A percentile compares a stretch with the other conserved stretches of the same genome.
phyloP scores from a whole-genome alignment of 2,329 filamentous ascomycete species.

The Apiospora sp. region DNA sequence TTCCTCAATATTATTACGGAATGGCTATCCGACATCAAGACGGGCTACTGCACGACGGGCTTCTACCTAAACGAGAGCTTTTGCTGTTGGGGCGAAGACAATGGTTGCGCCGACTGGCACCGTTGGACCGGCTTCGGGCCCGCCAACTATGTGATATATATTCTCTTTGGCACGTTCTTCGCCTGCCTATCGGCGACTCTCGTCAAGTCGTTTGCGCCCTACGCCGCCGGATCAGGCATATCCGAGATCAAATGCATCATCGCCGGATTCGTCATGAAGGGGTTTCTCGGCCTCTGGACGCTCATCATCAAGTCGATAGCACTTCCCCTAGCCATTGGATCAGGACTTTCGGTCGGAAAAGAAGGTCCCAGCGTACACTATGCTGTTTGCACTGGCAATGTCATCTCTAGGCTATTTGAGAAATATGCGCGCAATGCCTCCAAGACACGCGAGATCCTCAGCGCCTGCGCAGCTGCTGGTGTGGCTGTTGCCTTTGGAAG shows the following conservation, averaged over 20 bases:
- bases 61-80: constrained; percentile 98
- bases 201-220: constrained; percentile 92
- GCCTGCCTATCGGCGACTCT: constrained; percentile 83
- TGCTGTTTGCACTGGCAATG: constrained; percentile 95
- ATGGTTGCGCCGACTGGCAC: constrained; percentile 88
- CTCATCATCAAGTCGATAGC: constrained; percentile 93
- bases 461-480: constrained; percentile 91
- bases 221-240: constrained; percentile 95
- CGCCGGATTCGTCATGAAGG: constrained; percentile 98
- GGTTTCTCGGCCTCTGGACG: constrained; percentile 91
- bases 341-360: constrained; percentile 93
- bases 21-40: constrained; percentile 94
- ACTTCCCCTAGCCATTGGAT: constrained; percentile 90
- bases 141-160: constrained; percentile 88
- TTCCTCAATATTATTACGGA: constrained; percentile 95
- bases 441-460: constrained; percentile 94
- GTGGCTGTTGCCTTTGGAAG: constrained; percentile 97
- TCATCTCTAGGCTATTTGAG: constrained; percentile 90
- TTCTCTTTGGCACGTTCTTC: constrained; percentile 82
- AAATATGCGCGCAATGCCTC: constrained; percentile 93
- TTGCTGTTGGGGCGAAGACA: constrained; percentile 96
- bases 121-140: constrained; percentile 82
- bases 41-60: constrained; percentile 92
- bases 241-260: constrained; percentile 99
- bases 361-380: constrained; percentile 99